Evolutionary conservation across 805 yeast species (phyloP).

Genomic region (Candida tallmaniae): DNA sequence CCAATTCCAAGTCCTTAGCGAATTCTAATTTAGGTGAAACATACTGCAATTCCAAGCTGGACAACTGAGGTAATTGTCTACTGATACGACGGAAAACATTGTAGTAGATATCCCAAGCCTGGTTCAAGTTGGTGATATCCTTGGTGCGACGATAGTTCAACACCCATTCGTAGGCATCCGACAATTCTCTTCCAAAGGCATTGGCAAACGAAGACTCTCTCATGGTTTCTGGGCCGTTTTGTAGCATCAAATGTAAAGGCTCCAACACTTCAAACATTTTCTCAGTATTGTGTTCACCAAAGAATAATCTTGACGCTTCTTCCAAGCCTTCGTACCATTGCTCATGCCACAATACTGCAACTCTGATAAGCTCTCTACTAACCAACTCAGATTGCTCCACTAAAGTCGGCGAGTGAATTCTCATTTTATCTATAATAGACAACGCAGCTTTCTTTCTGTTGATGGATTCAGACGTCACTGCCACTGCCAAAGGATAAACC

Average conservation of each 20-base stretch:
- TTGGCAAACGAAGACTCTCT: slow-evolving; percentile 90
- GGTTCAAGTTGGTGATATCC: slow-evolving; percentile 84
- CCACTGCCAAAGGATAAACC: slow-evolving; percentile 92
- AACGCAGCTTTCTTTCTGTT: slow-evolving; percentile 89
- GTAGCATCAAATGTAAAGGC: slow-evolving; percentile 81
- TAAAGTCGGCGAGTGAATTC: slow-evolving; percentile 75
- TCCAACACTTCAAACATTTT: slow-evolving; percentile 90
- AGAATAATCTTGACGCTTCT: slow-evolving; percentile 90
- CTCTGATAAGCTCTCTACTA: slow-evolving; percentile 88
- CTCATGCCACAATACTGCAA: slow-evolving; percentile 96
- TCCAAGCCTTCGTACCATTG: slow-evolving; percentile 97
- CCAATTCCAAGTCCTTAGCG: slow-evolving; percentile 76
- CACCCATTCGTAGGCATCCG: slow-evolving; percentile 93
- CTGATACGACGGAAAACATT: slow-evolving; percentile 89
- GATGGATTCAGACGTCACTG: slow-evolving; percentile 87
- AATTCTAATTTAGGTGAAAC: slow-evolving; percentile 87
- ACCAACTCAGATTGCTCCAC: slow-evolving; percentile 93
- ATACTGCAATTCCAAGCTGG: slow-evolving; percentile 82
- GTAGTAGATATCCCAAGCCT: slow-evolving; percentile 97
- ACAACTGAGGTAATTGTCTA: slow-evolving; percentile 82
- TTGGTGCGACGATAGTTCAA: slow-evolving; percentile 77
- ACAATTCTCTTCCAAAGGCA: slow-evolving; percentile 88
- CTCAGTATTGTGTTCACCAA: slow-evolving; percentile 91
- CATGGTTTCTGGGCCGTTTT: slow-evolving; percentile 85
- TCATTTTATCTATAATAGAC: slow-evolving; percentile 87